These are phyloP conservation scores for Agaricales sp. DNA, from an alignment of 1,284 basidiomycete genomes.

Conservation along the genomic window DNA sequence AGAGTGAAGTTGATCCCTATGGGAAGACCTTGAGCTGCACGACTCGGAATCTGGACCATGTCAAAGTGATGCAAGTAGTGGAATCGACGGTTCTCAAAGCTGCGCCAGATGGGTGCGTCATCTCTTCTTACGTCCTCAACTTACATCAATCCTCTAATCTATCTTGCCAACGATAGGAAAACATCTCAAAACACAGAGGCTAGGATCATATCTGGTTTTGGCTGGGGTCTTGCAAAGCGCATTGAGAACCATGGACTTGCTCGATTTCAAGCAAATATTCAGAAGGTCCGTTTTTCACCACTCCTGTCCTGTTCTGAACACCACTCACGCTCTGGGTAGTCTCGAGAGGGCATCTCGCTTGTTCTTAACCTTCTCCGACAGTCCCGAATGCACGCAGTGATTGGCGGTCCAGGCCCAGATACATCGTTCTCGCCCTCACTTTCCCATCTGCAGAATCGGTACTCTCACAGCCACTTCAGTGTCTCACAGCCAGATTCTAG, in stretches of 20 bases:
- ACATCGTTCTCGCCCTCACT: slow-evolving; percentile 3
- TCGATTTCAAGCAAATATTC: slow-evolving; percentile 70
- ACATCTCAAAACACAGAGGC: slow-evolving; percentile 72
- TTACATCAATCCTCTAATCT: neutral
- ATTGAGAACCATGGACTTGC: slow-evolving; percentile 72
- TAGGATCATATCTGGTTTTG: slow-evolving; percentile 65
- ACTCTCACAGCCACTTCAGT: neutral
- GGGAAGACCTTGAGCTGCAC: slow-evolving; percentile 59
- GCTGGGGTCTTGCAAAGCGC: slow-evolving; percentile 72
- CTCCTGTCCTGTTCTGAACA: slow-evolving; percentile 3
- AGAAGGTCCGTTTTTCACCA: slow-evolving; percentile 38
- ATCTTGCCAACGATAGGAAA: slow-evolving; percentile 31
- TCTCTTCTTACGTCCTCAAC: slow-evolving; percentile 2
- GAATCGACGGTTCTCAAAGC: slow-evolving; percentile 61
- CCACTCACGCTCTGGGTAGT: slow-evolving; percentile 33
- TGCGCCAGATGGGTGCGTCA: slow-evolving; percentile 49
- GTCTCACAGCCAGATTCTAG: neutral
- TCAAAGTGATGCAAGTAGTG: slow-evolving; percentile 76
- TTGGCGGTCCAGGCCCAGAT: slow-evolving; percentile 28
- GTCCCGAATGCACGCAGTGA: slow-evolving; percentile 62
- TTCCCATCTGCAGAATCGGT: neutral
- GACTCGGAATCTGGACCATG: slow-evolving; percentile 76
- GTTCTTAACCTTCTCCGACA: slow-evolving; percentile 67
- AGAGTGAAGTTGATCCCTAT: slow-evolving; percentile 79
- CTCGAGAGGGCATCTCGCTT: slow-evolving; percentile 70